Conservation (phyloP, 768 basidiomycete species). For the Amanita jacksonii region DNA sequence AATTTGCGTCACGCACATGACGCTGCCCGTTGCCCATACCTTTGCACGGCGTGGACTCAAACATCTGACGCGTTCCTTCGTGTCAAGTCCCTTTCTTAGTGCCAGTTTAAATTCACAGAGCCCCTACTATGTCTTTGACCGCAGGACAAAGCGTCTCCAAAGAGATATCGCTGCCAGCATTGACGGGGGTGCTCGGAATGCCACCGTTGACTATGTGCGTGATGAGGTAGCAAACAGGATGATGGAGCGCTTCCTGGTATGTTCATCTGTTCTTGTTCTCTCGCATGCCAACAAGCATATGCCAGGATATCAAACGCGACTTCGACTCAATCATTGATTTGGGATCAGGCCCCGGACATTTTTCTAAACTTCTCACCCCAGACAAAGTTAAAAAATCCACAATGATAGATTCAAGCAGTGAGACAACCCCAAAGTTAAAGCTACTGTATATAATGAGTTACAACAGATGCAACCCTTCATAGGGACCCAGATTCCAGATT, state of each 20-base stretch:
- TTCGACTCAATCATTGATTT: constrained; percentile 79
- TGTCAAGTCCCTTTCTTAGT: constrained; percentile 36
- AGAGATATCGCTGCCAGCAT: constrained; percentile 60
- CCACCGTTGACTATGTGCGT: constrained; percentile 84
- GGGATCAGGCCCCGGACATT: constrained; percentile 87
- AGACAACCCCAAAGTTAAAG: constrained; percentile 9
- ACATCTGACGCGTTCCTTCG: constrained; percentile 29
- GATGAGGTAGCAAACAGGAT: constrained; percentile 86
- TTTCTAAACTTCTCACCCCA: constrained; percentile 70
- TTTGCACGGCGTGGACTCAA: too few species aligned
- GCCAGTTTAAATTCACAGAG: constrained; percentile 38
- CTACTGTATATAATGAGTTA: not conserved
- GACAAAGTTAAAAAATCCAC: constrained; percentile 61
- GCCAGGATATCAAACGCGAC: constrained; percentile 83
- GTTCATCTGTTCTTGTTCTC: constrained; percentile 10
- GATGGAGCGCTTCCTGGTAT: constrained; percentile 82
- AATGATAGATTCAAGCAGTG: constrained; percentile 87
- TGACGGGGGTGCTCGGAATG: constrained; percentile 50
- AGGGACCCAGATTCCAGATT: constrained; percentile 76
- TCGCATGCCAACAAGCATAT: constrained; percentile 1
- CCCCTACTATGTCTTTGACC: constrained; percentile 84
- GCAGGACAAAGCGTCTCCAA: constrained; percentile 66
- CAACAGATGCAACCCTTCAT: constrained; percentile 54
- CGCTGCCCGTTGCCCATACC: too few species aligned
- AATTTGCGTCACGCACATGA: too few species aligned